These are phyloP conservation scores for Tuber microsphaerosporum DNA, from an alignment of 495 filamentous ascomycete species.

Conservation along the genomic window DNA sequence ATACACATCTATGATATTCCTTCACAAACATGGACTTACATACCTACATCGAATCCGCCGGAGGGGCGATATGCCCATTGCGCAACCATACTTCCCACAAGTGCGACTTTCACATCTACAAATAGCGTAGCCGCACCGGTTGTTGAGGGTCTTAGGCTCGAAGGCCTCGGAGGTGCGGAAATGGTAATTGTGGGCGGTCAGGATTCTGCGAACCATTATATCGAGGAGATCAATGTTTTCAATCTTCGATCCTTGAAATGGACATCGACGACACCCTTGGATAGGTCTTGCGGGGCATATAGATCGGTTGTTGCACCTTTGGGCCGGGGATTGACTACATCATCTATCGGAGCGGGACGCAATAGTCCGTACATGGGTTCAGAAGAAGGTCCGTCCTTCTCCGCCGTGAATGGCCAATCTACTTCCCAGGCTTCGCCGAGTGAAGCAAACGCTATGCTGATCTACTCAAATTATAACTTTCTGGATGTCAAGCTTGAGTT, in stretches of 20 bases:
- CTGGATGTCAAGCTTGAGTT: constrained; percentile 91
- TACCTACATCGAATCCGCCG: constrained; percentile 69
- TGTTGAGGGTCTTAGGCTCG: constrained; percentile 62
- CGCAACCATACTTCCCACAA: constrained; percentile 82
- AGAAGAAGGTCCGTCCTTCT: constrained; percentile 37
- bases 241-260: constrained; percentile 94
- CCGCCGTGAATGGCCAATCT: constrained; percentile 28
- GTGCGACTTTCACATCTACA: constrained; percentile 69
- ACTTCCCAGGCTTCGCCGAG: constrained; percentile 33
- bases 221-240: constrained; percentile 96
- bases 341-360: constrained; percentile 59
- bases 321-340: constrained; percentile 51
- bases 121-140: constrained; percentile 29
- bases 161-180: constrained; percentile 86
- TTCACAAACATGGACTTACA: constrained; percentile 73
- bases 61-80: constrained; percentile 96
- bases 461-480: constrained; percentile 99
- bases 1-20: constrained; percentile 93
- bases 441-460: constrained; percentile 76
- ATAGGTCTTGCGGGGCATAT: constrained; percentile 89
- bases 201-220: constrained; percentile 95
- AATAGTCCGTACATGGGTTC: constrained; percentile 12
- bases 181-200: constrained; percentile 97
- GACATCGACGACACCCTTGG: constrained; percentile 76
- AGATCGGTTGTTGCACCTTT: constrained; percentile 88